phyloP scores from a whole-genome alignment of 805 yeast species.

The Barnettozyma botsteinii region DNA sequence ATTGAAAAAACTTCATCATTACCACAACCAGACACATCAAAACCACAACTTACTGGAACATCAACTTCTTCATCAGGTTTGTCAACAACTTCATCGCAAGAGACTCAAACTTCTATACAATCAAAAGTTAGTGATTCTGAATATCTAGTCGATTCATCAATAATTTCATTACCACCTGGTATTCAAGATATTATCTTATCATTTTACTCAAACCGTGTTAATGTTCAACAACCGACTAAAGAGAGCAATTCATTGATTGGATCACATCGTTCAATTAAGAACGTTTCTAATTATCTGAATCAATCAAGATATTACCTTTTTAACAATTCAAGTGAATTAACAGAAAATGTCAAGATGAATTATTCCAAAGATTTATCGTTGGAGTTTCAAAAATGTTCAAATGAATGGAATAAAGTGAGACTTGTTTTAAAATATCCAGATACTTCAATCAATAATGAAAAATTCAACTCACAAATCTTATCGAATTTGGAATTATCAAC shows the following conservation, averaged over 20 bases:
- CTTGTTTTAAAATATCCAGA: slow-evolving; percentile 2
- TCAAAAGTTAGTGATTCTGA: slow-evolving; percentile 13
- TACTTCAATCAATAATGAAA: slow-evolving; percentile 36
- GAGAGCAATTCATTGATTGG: background rate
- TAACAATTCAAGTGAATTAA: background rate
- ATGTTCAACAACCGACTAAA: slow-evolving; percentile 2
- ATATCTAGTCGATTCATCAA: slow-evolving; percentile 17
- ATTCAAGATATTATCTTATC: slow-evolving; percentile 27
- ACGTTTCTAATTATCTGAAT: slow-evolving; percentile 7
- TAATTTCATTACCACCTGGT: slow-evolving; percentile 26
- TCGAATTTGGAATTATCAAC: slow-evolving; percentile 14
- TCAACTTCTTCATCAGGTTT: background rate
- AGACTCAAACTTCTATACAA: no score
- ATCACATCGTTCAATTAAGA: slow-evolving; percentile 8
- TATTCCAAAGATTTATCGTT: slow-evolving; percentile 8
- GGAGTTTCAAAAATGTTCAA: slow-evolving; percentile 14
- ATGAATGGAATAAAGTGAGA: slow-evolving; percentile 9
- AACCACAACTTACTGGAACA: background rate
- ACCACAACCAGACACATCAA: background rate
- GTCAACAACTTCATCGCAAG: no score
- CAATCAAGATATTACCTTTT: slow-evolving; percentile 9
- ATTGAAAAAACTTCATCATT: no score
- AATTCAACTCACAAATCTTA: slow-evolving; percentile 1
- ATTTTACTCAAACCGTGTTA: slow-evolving; percentile 18
- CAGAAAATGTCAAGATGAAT: background rate